phyloP scores from a whole-genome alignment of 2,329 filamentous ascomycete species.

The Aspergillus cejpii region DNA sequence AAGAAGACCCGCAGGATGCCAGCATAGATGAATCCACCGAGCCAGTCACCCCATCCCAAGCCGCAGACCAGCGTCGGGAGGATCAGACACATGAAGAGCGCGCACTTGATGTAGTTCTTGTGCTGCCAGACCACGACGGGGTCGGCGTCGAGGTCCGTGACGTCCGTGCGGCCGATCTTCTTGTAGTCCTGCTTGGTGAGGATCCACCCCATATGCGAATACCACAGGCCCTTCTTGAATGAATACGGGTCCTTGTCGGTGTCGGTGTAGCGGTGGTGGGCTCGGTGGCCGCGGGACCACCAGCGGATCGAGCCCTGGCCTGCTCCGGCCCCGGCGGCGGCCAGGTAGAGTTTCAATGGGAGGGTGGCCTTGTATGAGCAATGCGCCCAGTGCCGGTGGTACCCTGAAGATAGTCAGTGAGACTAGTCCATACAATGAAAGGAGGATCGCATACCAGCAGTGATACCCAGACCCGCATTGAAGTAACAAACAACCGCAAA shows the following conservation, averaged over 20 bases:
- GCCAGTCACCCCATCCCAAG: slow-evolving; percentile 67
- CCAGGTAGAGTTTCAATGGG: slow-evolving; percentile 69
- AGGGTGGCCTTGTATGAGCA: slow-evolving; percentile 67
- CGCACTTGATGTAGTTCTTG: slow-evolving; percentile 69
- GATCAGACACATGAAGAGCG: slow-evolving; percentile 61
- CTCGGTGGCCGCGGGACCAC: slow-evolving; percentile 77
- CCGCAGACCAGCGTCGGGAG: slow-evolving; percentile 68
- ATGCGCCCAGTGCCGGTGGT: slow-evolving; percentile 78
- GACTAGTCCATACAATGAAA: not conserved
- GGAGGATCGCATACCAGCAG: slow-evolving; percentile 50
- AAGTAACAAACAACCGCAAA: slow-evolving; percentile 72
- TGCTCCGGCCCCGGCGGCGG: slow-evolving; percentile 68
- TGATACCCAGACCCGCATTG: slow-evolving; percentile 68
- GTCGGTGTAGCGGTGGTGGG: slow-evolving; percentile 82
- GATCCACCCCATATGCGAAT: slow-evolving; percentile 81
- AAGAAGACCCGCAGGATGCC: slow-evolving; percentile 76
- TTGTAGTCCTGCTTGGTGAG: slow-evolving; percentile 82
- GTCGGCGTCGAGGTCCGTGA: slow-evolving; percentile 76
- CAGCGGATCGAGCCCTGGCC: slow-evolving; percentile 76
- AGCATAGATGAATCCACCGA: slow-evolving; percentile 71
- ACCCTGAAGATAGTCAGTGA: slow-evolving; percentile 43
- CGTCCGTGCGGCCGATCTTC: slow-evolving; percentile 73
- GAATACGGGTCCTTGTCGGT: slow-evolving; percentile 85
- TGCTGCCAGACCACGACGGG: slow-evolving; percentile 77
- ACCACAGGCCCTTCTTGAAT: slow-evolving; percentile 73